phyloP scores from a whole-genome alignment of 2,329 filamentous ascomycete genomes.

The Triangularia verruculosa region DNA sequence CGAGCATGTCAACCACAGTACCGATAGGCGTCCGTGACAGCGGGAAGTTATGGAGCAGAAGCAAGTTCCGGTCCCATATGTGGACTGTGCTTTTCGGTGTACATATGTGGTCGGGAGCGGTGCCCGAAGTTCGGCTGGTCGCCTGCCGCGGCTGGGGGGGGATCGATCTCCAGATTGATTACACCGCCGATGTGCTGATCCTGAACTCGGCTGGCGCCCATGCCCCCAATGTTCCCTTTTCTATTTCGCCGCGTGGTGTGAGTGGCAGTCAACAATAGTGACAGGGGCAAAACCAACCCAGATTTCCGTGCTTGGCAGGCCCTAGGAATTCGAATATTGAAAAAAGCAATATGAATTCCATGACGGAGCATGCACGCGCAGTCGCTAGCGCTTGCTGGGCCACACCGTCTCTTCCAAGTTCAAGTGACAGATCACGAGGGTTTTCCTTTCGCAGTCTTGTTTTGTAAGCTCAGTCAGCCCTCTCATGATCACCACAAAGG shows the following conservation, averaged over 20 bases:
- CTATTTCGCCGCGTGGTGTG: background rate
- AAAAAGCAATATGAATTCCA: conserved; percentile 8
- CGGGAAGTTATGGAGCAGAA: background rate
- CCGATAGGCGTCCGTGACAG: background rate
- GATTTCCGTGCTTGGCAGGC: conserved; percentile 14
- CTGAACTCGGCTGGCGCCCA: conserved; percentile 5
- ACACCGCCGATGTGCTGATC: conserved; percentile 17
- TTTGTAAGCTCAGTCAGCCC: conserved; percentile 1
- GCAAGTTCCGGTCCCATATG: background rate
- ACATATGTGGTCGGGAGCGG: conserved; percentile 8
- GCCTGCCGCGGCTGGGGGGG: conserved; percentile 1
- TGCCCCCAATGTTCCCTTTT: background rate
- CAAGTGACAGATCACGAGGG: conserved; percentile 14
- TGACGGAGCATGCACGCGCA: conserved; percentile 6
- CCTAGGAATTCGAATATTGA: conserved; percentile 3
- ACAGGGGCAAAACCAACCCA: conserved; percentile 17
- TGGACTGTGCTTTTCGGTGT: background rate
- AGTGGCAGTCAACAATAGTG: conserved; percentile 15
- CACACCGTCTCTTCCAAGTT: conserved; percentile 17
- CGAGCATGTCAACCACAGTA: background rate
- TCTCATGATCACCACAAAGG: background rate
- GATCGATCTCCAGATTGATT: background rate
- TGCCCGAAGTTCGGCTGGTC: background rate
- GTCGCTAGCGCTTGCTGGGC: conserved; percentile 10
- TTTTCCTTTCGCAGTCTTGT: conserved; percentile 9